Evolutionary conservation across 1,284 basidiomycete species (phyloP).

Genomic region (Austroboletus niveus): DNA sequence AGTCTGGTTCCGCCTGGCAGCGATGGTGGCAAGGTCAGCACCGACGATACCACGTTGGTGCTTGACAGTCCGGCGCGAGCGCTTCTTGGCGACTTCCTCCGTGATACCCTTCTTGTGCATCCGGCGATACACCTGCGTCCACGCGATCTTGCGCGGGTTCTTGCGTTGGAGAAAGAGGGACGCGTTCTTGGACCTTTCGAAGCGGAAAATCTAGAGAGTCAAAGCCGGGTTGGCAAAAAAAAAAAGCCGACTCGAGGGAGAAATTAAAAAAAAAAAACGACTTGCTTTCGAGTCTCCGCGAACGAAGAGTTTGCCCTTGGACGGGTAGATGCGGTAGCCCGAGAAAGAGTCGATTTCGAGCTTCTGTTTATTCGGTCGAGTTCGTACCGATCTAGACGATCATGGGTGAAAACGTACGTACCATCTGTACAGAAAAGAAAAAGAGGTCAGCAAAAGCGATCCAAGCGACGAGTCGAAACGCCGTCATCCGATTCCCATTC

Average conservation of each 20-base stretch:
- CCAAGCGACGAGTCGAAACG: conserved; percentile 11
- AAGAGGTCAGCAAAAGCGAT: conserved; percentile 25
- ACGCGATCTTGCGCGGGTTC: conserved; percentile 99
- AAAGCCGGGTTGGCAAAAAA: not conserved
- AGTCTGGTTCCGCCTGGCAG: conserved; percentile 90
- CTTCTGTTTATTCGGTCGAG: conserved; percentile 66
- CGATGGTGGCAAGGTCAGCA: conserved; percentile 89
- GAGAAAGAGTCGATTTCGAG: conserved; percentile 97
- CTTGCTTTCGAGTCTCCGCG: conserved; percentile 94
- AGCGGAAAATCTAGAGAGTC: conserved; percentile 80
- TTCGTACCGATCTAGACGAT: conserved; percentile 10
- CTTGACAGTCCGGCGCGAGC: conserved; percentile 95
- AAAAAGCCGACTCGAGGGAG: too few relatives aligned
- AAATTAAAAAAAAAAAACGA: too few relatives aligned
- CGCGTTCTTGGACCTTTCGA: conserved; percentile 85
- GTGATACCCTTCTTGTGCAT: conserved; percentile 99
- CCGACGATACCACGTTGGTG: conserved; percentile 98
- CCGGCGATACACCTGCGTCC: conserved; percentile 95
- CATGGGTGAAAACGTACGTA: conserved; percentile 32
- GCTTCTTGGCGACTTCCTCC: conserved; percentile 99
- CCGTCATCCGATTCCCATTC: conserved; percentile 40
- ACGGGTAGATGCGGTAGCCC: conserved; percentile 94
- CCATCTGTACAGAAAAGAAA: conserved; percentile 42
- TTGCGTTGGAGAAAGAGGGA: conserved; percentile 99
- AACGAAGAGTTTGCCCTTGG: conserved; percentile 94